A percentile compares a stretch with the other conserved stretches of the same genome.
Evolutionary conservation across 2,329 filamentous ascomycete genomes (phyloP).

Genomic region (Arthrobotrys iridis): DNA sequence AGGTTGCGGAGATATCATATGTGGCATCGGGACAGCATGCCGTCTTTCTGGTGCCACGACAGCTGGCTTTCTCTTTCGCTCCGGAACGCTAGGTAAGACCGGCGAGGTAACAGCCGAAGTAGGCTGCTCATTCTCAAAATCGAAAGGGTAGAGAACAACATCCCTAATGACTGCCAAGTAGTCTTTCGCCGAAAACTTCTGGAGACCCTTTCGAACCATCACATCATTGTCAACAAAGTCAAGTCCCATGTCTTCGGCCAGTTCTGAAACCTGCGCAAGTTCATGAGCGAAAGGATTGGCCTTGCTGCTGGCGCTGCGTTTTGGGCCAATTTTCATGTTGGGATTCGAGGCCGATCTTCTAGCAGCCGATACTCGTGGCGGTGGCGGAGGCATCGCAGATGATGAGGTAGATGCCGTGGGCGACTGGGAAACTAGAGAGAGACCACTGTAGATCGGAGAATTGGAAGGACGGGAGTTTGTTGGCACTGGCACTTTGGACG

Average conservation of each 20-base stretch:
- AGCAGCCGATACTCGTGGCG: constrained; percentile 36
- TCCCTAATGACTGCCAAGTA: constrained; percentile 78
- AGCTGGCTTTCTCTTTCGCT: constrained; percentile 32
- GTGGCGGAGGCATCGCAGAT: constrained; percentile 34
- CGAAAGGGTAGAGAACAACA: constrained; percentile 29
- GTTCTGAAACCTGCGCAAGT: constrained; percentile 88
- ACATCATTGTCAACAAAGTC: constrained; percentile 73
- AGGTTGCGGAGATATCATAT: constrained; percentile 22
- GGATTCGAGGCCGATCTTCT: constrained; percentile 48
- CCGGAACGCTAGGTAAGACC: constrained; percentile 16
- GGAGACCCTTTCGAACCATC: constrained; percentile 75
- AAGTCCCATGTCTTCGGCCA: constrained; percentile 78
- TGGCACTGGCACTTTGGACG: constrained; percentile 26
- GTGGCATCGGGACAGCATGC: background rate
- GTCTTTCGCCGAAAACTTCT: constrained; percentile 79
- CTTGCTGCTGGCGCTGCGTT: constrained; percentile 59
- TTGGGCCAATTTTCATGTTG: constrained; percentile 58
- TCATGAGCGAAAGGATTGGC: constrained; percentile 86
- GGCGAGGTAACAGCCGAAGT: background rate
- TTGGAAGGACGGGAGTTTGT: constrained; percentile 57
- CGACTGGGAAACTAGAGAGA: constrained; percentile 57
- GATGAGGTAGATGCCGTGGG: constrained; percentile 8
- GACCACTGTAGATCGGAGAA: constrained; percentile 56
- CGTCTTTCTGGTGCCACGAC: constrained; percentile 20
- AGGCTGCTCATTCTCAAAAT: constrained; percentile 12